Conservation (phyloP, 1,139 yeast genomes). For the Hemisphaericaspora lyxosophila region DNA sequence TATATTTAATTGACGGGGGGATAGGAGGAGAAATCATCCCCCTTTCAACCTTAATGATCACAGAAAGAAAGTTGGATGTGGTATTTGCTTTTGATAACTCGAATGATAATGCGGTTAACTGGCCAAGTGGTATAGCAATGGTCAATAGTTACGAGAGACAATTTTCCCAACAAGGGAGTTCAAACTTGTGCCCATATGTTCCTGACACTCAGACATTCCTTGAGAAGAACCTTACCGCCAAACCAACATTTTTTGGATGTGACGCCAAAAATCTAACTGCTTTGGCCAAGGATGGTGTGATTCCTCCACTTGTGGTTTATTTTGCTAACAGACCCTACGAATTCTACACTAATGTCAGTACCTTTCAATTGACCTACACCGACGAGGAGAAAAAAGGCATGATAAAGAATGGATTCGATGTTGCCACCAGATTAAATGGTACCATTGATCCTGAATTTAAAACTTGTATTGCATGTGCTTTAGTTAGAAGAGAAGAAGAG, state of each 20-base stretch:
- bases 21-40: constrained; percentile 41
- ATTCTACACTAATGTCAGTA: constrained; percentile 34
- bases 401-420: constrained; percentile 39
- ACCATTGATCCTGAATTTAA: constrained; percentile 38
- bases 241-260: constrained; percentile 46
- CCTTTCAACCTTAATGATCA: constrained; percentile 34
- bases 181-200: constrained; percentile 71
- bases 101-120: constrained; percentile 30
- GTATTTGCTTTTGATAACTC: constrained; percentile 41
- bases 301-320: constrained; percentile 39
- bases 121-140: constrained; percentile 33
- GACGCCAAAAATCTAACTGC: constrained; percentile 38
- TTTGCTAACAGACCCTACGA: constrained; percentile 42
- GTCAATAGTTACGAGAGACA: constrained; percentile 60
- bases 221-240: constrained; percentile 36
- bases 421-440: constrained; percentile 28
- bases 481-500: constrained; percentile 42
- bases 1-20: constrained; percentile 45
- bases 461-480: constrained; percentile 43
- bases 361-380: constrained; percentile 31
- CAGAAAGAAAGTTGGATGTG: constrained; percentile 35
- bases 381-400: constrained; percentile 37
- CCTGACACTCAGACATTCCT: constrained; percentile 50
- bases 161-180: constrained; percentile 55
- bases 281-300: constrained; percentile 32